A percentile compares a stretch with the other conserved stretches of the same genome.
phyloP scores from a whole-genome alignment of 2,329 filamentous ascomycete species.

The Dothistroma pini region DNA sequence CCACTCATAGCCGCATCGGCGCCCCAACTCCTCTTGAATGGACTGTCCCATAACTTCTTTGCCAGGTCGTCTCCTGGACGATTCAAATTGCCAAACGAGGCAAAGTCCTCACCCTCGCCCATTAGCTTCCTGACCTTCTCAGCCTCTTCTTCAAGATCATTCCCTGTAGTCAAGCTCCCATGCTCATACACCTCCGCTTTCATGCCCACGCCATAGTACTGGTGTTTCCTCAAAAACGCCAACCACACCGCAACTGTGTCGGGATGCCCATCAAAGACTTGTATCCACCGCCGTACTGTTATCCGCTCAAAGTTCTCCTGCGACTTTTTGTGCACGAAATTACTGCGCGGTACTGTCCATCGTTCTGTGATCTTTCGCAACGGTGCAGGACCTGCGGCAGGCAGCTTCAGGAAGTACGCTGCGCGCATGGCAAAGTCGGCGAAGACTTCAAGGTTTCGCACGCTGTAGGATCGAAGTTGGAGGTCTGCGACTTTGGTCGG shows the following conservation, averaged over 20 bases:
- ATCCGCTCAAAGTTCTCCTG: conserved; percentile 98
- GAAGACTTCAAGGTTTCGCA: conserved; percentile 90
- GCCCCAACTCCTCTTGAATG: conserved; percentile 24
- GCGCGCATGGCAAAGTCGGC: conserved; percentile 90
- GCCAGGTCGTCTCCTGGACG: conserved; percentile 21
- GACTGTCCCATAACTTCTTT: conserved; percentile 18
- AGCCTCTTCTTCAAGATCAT: conserved; percentile 36
- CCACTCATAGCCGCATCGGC: not conserved
- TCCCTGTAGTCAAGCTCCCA: conserved; percentile 47
- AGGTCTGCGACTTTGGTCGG: conserved; percentile 85
- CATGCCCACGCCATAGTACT: conserved; percentile 96
- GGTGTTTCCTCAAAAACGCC: conserved; percentile 85
- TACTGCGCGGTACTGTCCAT: conserved; percentile 86
- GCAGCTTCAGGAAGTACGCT: conserved; percentile 87
- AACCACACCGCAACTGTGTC: conserved; percentile 90
- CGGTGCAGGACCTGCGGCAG: conserved; percentile 79
- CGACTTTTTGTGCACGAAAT: conserved; percentile 95
- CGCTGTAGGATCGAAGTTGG: conserved; percentile 85
- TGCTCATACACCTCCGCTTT: conserved; percentile 98
- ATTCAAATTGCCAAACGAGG: conserved; percentile 19
- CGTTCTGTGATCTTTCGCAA: conserved; percentile 82
- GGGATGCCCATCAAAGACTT: conserved; percentile 87
- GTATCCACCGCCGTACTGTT: conserved; percentile 79
- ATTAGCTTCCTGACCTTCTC: conserved; percentile 28
- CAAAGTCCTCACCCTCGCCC: conserved; percentile 19